These are phyloP conservation scores for Fusarium sp. DNA, from an alignment of 2,329 filamentous ascomycete species.

Conservation along the genomic window DNA sequence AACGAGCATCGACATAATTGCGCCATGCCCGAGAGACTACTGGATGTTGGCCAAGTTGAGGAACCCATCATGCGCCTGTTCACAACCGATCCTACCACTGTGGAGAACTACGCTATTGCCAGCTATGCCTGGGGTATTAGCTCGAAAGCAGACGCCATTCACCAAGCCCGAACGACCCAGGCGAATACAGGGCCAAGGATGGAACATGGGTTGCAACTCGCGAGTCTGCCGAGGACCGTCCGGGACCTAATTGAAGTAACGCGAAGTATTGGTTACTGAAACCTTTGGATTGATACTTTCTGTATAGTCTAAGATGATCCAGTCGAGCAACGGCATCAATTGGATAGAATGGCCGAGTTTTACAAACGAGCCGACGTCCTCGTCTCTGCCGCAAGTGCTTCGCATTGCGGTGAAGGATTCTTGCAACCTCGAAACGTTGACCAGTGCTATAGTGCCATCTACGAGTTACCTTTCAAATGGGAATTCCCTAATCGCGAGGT, in stretches of 20 bases:
- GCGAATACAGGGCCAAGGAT: not conserved
- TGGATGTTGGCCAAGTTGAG: not conserved
- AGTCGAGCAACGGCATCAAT: not conserved
- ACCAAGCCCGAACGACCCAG: not conserved
- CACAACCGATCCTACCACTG: not conserved
- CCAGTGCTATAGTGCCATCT: slow-evolving; percentile 1
- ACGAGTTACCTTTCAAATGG: slow-evolving; percentile 4
- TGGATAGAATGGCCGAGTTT: not conserved
- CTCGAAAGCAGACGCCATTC: not conserved
- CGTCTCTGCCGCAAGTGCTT: not conserved
- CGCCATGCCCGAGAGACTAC: slow-evolving; percentile 2
- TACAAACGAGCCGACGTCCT: slow-evolving; percentile 4
- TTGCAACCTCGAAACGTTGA: slow-evolving; percentile 2
- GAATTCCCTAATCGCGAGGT: not conserved
- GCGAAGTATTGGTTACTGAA: not conserved
- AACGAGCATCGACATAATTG: not conserved
- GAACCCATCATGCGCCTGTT: not conserved
- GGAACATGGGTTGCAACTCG: not conserved
- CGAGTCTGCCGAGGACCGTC: slow-evolving; percentile 1
- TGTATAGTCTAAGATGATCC: not conserved
- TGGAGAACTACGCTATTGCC: not conserved
- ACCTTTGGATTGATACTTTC: slow-evolving; percentile 1
- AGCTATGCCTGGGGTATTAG: slow-evolving; percentile 2
- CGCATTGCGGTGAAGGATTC: slow-evolving; percentile 1
- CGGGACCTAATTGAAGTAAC: not conserved